phyloP scores from a whole-genome alignment of 805 yeast species.

The Isabelozyma rhagii region DNA sequence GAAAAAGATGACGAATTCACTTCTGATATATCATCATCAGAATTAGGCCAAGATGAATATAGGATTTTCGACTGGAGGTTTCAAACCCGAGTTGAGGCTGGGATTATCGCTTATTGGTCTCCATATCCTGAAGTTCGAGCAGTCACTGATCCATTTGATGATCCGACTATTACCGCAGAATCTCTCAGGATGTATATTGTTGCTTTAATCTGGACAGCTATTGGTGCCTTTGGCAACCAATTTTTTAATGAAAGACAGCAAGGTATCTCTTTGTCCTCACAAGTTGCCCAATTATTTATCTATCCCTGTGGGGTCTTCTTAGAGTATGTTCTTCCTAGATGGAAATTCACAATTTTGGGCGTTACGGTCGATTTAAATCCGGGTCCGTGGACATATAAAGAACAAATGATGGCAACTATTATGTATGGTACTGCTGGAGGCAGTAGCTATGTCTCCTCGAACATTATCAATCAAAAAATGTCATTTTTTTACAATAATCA shows the following conservation, averaged over 20 bases:
- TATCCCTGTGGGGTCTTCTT: slow-evolving; percentile 42
- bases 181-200: slow-evolving; percentile 49
- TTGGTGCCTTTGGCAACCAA: slow-evolving; percentile 54
- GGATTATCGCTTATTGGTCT: slow-evolving; percentile 32
- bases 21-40: background rate
- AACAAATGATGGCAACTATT: slow-evolving; percentile 61
- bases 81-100: slow-evolving; percentile 40
- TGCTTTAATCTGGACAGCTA: slow-evolving; percentile 47
- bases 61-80: slow-evolving; percentile 14
- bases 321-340: slow-evolving; percentile 33
- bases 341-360: slow-evolving; percentile 17
- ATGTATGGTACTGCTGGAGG: slow-evolving; percentile 16
- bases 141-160: slow-evolving; percentile 29
- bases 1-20: background rate
- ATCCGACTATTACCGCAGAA: slow-evolving; percentile 33
- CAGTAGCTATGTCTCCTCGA: slow-evolving; percentile 12
- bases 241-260: slow-evolving; percentile 56
- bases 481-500: slow-evolving; percentile 23
- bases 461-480: slow-evolving; percentile 18
- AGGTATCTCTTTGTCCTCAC: slow-evolving; percentile 35
- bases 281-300: slow-evolving; percentile 44
- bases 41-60: background rate
- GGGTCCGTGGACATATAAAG: slow-evolving; percentile 48
- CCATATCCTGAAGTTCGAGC: slow-evolving; percentile 32
- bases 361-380: slow-evolving; percentile 1